Evolutionary conservation across 495 filamentous ascomycete species (phyloP).

Genomic region (Terfezia claveryi): DNA sequence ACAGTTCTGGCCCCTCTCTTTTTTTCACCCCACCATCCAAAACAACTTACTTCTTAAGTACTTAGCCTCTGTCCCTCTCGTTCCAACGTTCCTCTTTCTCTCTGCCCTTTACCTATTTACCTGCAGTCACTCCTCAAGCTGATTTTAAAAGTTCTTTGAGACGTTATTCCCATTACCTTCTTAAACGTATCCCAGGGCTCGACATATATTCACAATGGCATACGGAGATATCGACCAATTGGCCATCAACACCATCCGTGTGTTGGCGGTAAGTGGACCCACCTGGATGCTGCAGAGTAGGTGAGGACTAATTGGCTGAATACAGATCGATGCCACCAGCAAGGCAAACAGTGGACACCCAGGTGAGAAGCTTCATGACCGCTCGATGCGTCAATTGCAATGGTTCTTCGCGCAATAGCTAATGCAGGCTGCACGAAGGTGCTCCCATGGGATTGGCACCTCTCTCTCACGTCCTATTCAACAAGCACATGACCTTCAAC

Average conservation of each 20-base stretch:
- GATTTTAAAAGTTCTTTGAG: no score
- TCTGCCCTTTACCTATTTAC: no score
- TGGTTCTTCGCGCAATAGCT: no score
- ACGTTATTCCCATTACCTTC: no score
- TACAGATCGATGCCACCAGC: constrained; percentile 88
- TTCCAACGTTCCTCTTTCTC: no score
- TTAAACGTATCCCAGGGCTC: no score
- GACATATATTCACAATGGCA: constrained; percentile 42
- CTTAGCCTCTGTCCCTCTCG: no score
- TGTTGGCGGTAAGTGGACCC: constrained; percentile 58
- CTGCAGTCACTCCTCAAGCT: no score
- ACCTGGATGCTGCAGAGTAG: constrained; percentile 2
- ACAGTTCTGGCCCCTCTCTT: no score
- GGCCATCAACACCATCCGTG: constrained; percentile 92
- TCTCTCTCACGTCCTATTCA: constrained; percentile 90
- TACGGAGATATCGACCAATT: constrained; percentile 67
- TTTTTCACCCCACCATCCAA: no score
- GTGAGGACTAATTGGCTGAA: constrained; percentile 8
- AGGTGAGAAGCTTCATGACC: neutral
- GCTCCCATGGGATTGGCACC: constrained; percentile 99
- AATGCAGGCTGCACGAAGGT: constrained; percentile 24
- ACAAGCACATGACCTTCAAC: constrained; percentile 99
- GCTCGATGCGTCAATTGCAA: no score
- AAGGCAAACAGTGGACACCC: constrained; percentile 95
- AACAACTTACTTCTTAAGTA: no score